Base-by-base conservation (phyloP, 352 stramenopile species). In the Phytophthora pseudosyringae region DNA sequence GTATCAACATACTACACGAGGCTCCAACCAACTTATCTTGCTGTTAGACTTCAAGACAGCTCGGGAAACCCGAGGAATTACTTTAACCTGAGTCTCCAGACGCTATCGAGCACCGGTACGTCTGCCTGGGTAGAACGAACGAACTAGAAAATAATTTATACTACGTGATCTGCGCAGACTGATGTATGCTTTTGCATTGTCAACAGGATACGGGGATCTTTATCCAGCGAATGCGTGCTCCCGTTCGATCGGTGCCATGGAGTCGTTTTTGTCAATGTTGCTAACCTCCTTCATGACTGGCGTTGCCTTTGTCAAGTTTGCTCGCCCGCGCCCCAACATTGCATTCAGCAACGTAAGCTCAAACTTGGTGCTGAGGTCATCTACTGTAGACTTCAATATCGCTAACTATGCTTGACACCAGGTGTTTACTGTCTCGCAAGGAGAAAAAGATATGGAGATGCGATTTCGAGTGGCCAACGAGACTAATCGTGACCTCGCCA, bases 281-380 rank as follows among this genome's bases (percentile, higher is more conserved):
- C 44, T 85, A 9, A 78, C 70, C 15, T 83, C 80, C 35, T 79
- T 88, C 45, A 78, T 86, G 63, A 89, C 80, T 1, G 78, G 80
- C 40, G 69, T 89, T n/a, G 69, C 74, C 12, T 89, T 89, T 43
- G 80, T 82, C 31, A 89, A 89, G 47, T 86, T 88, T 55, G 78
- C 80, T 4, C 72, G 78, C 8, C 80, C 80, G 12, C 73, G 70
- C 5, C 69, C 78, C 2, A 79, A 67, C 25, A 76, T 89, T 50
- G 71, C 80, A 39, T 81, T 86, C 28, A 88, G 80, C 60, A 59
- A 86, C 12, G 67, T 78, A 54, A 28, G 52, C 8, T 29, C 10
- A 28, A 31, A 29, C 7, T 9, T 21, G 32, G 8, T 55, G 13
- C 2, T 3, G 31, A 52, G 15, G 12, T 4, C 28, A 10, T 39